Evolutionary conservation across 192 early-diverging fungal genomes (phyloP).

Genomic region (Coemansia sp.): DNA sequence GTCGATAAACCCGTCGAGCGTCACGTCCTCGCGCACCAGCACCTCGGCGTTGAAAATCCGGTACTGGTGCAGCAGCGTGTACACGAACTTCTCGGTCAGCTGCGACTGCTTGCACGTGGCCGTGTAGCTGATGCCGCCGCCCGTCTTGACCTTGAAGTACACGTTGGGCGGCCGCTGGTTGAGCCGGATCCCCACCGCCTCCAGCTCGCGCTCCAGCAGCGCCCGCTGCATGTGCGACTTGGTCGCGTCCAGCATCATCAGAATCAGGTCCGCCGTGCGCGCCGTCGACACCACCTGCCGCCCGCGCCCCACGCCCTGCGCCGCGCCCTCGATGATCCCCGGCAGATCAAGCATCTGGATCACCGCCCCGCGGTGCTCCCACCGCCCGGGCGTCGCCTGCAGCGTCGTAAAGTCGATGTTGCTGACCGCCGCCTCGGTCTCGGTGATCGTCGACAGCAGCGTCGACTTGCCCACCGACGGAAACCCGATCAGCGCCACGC

Average conservation of each 20-base stretch:
- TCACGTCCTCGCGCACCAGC: slow-evolving; percentile 93
- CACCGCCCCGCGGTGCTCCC: slow-evolving; percentile 89
- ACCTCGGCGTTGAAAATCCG: slow-evolving; percentile 98
- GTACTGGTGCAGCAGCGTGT: slow-evolving; percentile 94
- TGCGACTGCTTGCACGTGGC: slow-evolving; percentile 82
- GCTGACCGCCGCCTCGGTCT: slow-evolving; percentile 84
- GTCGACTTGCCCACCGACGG: slow-evolving; percentile 99
- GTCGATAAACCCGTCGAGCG: slow-evolving; percentile 97
- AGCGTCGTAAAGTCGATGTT: slow-evolving; percentile 96
- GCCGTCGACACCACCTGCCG: slow-evolving; percentile 97
- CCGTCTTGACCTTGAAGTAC: slow-evolving; percentile 95
- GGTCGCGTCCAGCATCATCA: slow-evolving; percentile 98
- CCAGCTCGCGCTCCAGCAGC: slow-evolving; percentile 86
- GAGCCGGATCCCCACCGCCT: slow-evolving; percentile 92
- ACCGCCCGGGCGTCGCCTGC: slow-evolving; percentile 92
- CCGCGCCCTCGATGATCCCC: slow-evolving; percentile 97
- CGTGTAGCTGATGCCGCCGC: slow-evolving; percentile 94
- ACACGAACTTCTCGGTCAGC: slow-evolving; percentile 87
- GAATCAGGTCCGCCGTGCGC: slow-evolving; percentile 90
- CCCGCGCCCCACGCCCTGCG: slow-evolving; percentile 97
- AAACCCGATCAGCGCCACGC: slow-evolving; percentile 93
- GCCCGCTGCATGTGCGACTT: slow-evolving; percentile 81
- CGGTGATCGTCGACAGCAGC: slow-evolving; percentile 83
- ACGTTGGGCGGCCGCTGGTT: slow-evolving; percentile 87
- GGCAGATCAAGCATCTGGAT: slow-evolving; percentile 99